phyloP scores from a whole-genome alignment of 129 eudicot species.

The Artemisia argyi region DNA sequence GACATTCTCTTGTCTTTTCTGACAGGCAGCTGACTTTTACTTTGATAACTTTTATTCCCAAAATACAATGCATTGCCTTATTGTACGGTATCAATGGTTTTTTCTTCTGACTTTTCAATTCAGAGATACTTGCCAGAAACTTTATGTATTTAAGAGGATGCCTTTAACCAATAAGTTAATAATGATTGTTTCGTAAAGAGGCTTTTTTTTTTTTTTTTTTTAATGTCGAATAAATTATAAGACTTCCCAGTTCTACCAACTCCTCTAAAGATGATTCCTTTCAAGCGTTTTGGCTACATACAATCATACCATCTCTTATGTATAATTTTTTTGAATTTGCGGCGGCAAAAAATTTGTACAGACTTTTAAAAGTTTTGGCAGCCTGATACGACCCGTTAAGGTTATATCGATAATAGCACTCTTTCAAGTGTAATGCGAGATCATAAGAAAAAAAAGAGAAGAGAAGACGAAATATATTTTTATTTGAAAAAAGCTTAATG shows the following conservation, averaged over 20 bases:
- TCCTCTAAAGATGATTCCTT: constrained; percentile 35
- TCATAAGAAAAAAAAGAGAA: no score
- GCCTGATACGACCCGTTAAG: no score
- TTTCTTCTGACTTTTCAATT: constrained; percentile 19
- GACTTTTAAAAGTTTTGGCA: no score
- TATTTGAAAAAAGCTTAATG: no score
- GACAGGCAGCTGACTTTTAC: constrained; percentile 31
- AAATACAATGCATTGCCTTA: background rate
- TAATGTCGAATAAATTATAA: constrained; percentile 6
- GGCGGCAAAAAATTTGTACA: no score
- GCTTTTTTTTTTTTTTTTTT: constrained; percentile 6
- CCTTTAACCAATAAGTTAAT: constrained; percentile 33
- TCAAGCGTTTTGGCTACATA: constrained; percentile 1
- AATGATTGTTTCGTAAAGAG: constrained; percentile 29
- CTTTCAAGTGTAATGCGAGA: no score
- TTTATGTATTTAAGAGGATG: constrained; percentile 7
- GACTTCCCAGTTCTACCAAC: constrained; percentile 43
- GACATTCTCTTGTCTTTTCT: constrained; percentile 72
- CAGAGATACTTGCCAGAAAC: constrained; percentile 32
- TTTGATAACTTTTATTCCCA: constrained; percentile 28
- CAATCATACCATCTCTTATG: no score
- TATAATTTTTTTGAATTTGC: no score
- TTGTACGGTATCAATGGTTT: constrained; percentile 22
- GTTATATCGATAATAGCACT: no score
- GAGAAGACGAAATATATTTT: no score